These are phyloP conservation scores for Suhomyces atakaporum DNA, from an alignment of 1,139 yeast genomes.

Conservation along the genomic window DNA sequence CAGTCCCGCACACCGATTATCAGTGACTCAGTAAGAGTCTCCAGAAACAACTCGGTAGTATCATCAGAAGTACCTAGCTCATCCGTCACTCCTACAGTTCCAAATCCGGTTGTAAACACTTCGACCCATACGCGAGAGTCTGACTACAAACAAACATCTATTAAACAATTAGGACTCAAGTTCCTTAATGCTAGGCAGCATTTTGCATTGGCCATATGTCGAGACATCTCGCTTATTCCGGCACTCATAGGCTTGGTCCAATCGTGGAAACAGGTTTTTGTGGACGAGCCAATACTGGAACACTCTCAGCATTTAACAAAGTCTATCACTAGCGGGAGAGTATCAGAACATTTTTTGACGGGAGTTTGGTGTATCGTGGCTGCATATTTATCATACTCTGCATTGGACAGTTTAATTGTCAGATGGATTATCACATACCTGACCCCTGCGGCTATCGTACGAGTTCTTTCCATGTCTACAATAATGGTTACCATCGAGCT, in stretches of 20 bases:
- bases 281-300: conserved; percentile 27
- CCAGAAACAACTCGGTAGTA: conserved; percentile 12
- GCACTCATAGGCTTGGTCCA: conserved; percentile 58
- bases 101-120: background rate
- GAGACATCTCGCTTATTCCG: conserved; percentile 72
- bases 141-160: conserved; percentile 27
- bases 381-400: conserved; percentile 79
- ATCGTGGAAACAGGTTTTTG: conserved; percentile 52
- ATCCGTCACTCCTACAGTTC: conserved; percentile 3
- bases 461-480: conserved; percentile 81
- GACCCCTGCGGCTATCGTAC: conserved; percentile 80
- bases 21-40: conserved; percentile 4
- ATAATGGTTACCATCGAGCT: conserved; percentile 71
- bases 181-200: conserved; percentile 77
- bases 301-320: conserved; percentile 13
- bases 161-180: conserved; percentile 61
- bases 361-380: conserved; percentile 86
- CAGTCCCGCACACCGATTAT: conserved; percentile 8
- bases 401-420: conserved; percentile 85
- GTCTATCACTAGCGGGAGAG: conserved; percentile 55
- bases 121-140: background rate
- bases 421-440: conserved; percentile 93
- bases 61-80: conserved; percentile 2
- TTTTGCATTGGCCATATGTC: conserved; percentile 66
- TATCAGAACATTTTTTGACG: conserved; percentile 70